These are phyloP conservation scores for Blastomyces gilchristii DNA, from an alignment of 2,329 filamentous ascomycete species.

Conservation along the genomic window DNA sequence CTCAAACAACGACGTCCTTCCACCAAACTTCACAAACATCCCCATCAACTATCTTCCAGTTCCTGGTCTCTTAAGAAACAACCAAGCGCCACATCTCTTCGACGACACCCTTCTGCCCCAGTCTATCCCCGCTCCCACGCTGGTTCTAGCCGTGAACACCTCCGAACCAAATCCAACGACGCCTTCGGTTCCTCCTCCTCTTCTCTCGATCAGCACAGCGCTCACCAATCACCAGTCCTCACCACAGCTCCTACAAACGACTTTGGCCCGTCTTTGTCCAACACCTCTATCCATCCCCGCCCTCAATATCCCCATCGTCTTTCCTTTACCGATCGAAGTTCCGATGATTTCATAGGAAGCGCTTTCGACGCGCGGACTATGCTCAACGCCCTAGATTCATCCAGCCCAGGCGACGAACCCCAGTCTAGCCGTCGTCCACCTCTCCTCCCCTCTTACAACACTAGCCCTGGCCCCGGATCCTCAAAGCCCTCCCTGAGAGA, in stretches of 20 bases:
- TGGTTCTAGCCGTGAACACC: conserved; percentile 32
- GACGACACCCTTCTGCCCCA: conserved; percentile 39
- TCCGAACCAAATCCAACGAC: conserved; percentile 37
- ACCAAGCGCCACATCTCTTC: conserved; percentile 35
- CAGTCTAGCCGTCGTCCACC: conserved; percentile 32
- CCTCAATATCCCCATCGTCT: conserved; percentile 26
- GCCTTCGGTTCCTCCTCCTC: conserved; percentile 40
- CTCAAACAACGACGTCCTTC: conserved; percentile 23
- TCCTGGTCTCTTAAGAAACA: conserved; percentile 34
- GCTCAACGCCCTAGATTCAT: conserved; percentile 34
- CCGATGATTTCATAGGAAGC: conserved; percentile 37
- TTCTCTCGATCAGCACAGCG: conserved; percentile 37
- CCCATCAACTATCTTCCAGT: conserved; percentile 31
- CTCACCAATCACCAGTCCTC: conserved; percentile 32
- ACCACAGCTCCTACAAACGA: conserved; percentile 20
- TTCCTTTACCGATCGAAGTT: conserved; percentile 30
- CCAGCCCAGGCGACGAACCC: conserved; percentile 7
- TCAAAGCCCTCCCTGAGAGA: conserved; percentile 49
- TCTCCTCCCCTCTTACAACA: conserved; percentile 39
- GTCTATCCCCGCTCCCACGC: conserved; percentile 36
- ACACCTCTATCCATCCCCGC: conserved; percentile 24
- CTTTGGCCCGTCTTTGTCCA: conserved; percentile 22
- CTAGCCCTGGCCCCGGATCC: conserved; percentile 45
- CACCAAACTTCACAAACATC: conserved; percentile 37
- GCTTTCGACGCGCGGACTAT: conserved; percentile 38